Evolutionary conservation across 139 green algal genomes (phyloP), one percentile per base, ranked within the genome.

Genomic region (Nannochloris sp.): DNA sequence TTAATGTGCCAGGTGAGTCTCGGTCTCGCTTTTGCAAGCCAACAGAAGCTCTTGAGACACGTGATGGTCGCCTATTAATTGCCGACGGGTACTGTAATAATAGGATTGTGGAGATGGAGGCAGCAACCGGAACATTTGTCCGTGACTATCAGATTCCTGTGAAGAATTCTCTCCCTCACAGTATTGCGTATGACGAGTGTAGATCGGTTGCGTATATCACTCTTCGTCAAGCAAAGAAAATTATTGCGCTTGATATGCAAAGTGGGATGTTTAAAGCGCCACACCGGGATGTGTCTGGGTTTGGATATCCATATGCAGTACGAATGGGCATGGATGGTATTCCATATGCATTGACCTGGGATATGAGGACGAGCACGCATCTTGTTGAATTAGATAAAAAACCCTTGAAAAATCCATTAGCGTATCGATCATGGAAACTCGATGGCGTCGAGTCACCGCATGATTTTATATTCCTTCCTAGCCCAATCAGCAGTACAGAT

Each of bases 101-200:
- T 16, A 62, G 80, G 4, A 67, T 86, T 34, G 66, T 67, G 25
- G 24, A 62, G 51, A 75, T 72, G 55, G 87, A 83, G 8, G 60
- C 50, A 0, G 83, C 61, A 27, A 12, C 76, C 7, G 40, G 40
- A 1, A 57, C 76, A 14, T 78, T 70, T 53, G 14, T 2, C 14
- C 56, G 71, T 53, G 40, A 62, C 14, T 25, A 19, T 44, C 40
- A 44, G 19, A 40, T 12, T 23, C 25, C 50, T 19, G 24, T 34
- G 9, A 51, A 23, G 3, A 31, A 34, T 48, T 31, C 34, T 19
- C 68, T 91, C 10, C 67, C 80, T 3, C 83, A 92, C 83, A 75
- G 60, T 36, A 29, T 95, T 31, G 61, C 84, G 44, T 63, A 90
- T 44, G 76, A 95, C 56, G 88, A 93, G 71, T 95, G 88, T 70